Evolutionary conservation across 2,329 filamentous ascomycete species (phyloP).

Genomic region (Aspergillus texensis): DNA sequence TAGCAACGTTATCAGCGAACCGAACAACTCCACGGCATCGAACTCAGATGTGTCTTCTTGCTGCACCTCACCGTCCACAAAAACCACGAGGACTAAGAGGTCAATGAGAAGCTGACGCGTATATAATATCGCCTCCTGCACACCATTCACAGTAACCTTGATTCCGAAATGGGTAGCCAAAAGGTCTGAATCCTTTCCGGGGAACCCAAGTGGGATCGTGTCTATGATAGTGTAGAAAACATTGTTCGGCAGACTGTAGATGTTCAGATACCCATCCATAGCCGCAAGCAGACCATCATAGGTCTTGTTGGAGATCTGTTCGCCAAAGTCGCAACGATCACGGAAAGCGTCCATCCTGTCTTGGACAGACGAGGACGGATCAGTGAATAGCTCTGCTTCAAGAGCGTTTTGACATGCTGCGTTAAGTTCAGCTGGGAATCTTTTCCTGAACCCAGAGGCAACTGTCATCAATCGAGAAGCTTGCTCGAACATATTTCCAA

Average conservation of each 20-base stretch:
- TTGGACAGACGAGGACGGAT: constrained; percentile 68
- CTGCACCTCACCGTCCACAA: constrained; percentile 83
- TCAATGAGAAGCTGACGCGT: constrained; percentile 77
- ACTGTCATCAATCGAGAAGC: constrained; percentile 68
- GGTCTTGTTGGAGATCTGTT: constrained; percentile 80
- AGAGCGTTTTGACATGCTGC: constrained; percentile 70
- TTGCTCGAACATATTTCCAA: constrained; percentile 57
- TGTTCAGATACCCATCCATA: constrained; percentile 67
- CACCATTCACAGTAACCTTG: constrained; percentile 72
- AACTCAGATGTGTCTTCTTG: constrained; percentile 72
- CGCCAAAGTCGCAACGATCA: constrained; percentile 75
- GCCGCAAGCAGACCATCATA: constrained; percentile 69
- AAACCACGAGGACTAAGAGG: constrained; percentile 78
- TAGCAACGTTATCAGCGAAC: constrained; percentile 68
- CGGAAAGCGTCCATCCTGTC: constrained; percentile 79
- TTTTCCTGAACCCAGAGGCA: constrained; percentile 69
- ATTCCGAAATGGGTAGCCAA: constrained; percentile 72
- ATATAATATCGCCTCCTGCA: constrained; percentile 75
- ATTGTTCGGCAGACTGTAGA: constrained; percentile 51
- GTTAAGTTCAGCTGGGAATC: constrained; percentile 69
- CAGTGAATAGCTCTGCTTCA: constrained; percentile 72
- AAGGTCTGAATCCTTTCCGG: constrained; percentile 45
- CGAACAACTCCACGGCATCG: constrained; percentile 60
- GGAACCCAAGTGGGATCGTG: constrained; percentile 48
- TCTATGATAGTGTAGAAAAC: constrained; percentile 56